Conservation (phyloP, 164 flowering plant species). For the Liquidambar formosana region DNA sequence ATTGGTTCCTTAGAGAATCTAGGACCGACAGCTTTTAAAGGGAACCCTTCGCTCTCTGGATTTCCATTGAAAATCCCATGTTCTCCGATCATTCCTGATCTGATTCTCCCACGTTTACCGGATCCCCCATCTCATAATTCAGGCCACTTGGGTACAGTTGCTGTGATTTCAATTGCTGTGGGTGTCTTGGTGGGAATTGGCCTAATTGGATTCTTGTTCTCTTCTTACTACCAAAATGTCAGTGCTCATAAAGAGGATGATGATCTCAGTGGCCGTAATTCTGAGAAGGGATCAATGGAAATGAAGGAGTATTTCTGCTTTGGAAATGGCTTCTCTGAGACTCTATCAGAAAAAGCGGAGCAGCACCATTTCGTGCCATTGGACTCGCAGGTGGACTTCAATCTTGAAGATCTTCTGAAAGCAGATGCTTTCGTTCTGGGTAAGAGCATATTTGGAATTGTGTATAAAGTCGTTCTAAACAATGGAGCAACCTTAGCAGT, state of each 20-base stretch:
- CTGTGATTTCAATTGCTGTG: constrained; percentile 60
- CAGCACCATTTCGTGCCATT: constrained; percentile 75
- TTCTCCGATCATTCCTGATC: constrained; percentile 36
- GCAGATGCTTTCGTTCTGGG: constrained; percentile 96
- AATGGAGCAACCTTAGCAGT: constrained; percentile 84
- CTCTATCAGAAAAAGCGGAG: constrained; percentile 69
- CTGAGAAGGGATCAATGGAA: constrained; percentile 43
- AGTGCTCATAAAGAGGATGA: constrained; percentile 36
- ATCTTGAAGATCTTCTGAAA: constrained; percentile 87
- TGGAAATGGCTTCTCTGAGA: constrained; percentile 72
- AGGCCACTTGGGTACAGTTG: constrained; percentile 50
- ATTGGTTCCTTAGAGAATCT: constrained; percentile 82
- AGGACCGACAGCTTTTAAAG: constrained; percentile 96
- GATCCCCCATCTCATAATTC: constrained; percentile 38
- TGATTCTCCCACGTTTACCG: constrained; percentile 45
- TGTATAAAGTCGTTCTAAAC: constrained; percentile 93
- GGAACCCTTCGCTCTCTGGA: constrained; percentile 85
- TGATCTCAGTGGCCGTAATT: constrained; percentile 32
- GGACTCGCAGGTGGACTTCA: constrained; percentile 69
- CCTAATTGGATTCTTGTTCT: constrained; percentile 67
- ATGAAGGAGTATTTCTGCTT: constrained; percentile 73
- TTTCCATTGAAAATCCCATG: constrained; percentile 83
- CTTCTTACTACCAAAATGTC: constrained; percentile 68
- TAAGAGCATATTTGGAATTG: constrained; percentile 90
- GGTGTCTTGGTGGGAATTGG: constrained; percentile 76